Evolutionary conservation across 1,284 basidiomycete genomes (phyloP), one percentile per base, ranked within the genome.

Genomic region (Tilletia setariae): DNA sequence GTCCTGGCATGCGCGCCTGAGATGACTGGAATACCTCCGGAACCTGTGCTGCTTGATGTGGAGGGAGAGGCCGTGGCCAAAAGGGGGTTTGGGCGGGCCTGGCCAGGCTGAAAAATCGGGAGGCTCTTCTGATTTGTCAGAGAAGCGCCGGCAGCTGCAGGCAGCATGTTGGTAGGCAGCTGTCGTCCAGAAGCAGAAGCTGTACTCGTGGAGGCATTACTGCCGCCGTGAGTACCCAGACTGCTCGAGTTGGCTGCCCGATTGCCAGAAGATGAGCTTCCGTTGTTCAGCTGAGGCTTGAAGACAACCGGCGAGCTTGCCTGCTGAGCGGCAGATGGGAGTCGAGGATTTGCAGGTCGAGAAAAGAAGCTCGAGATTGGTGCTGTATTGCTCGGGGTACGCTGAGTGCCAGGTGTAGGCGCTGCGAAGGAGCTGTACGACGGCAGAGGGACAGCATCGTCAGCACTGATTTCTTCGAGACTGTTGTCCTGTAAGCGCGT

Each of bases 301-400:
- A 40, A 40, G 6, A 40, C 6, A 40, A 11, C 35, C 35, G 35
- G 35, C 11, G 35, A 11, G 4, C 6, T 40, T 40, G 35, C 35
- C 11, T 40, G 35, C 11, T 40, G 35, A 40, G 35, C 35, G 11
- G 11, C 6, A 40, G 35, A 40, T 6, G 35, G 35, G 35, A 40
- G 11, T 40, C 6, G 35, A 40, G 35, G 11, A 11, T 11, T 40
- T 40, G 51, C 15, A 7, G 51, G 23, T 28, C 51, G 51, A 28
- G 51, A 28, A 13, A 53, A 53, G 51, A 53, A 53, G 51, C 51
- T 53, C 28, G 51, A 53, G 51, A 53, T 53, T 13, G 51, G 51
- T 7, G 51, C 51, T 23, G 51, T 53, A 2, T 53, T 53, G 16
- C 23, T 6, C 23, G 21, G 3, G 13, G 51, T 53, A 13, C 51